Conservation (phyloP, 495 filamentous ascomycete genomes). For the Cercophora sp. region DNA sequence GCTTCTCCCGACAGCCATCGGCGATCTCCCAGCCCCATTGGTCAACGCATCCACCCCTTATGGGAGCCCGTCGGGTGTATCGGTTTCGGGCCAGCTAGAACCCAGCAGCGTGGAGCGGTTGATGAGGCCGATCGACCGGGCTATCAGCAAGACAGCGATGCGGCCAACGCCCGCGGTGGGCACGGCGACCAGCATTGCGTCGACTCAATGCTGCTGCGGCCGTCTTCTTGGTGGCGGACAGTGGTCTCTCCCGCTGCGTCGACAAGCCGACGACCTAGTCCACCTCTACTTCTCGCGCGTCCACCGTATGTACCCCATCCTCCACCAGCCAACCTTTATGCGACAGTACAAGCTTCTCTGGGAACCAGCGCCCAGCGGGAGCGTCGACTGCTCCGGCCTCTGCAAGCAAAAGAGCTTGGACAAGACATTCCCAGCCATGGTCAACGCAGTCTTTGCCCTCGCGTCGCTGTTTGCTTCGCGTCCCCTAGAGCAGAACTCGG, state of each 20-base stretch:
- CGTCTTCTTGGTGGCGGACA: neutral
- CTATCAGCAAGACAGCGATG: neutral
- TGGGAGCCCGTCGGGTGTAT: no score
- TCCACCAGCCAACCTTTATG: conserved; percentile 7
- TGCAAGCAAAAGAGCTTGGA: neutral
- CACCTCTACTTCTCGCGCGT: conserved; percentile 2
- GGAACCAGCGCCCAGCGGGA: neutral
- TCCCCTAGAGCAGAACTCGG: neutral
- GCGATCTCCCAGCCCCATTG: no score
- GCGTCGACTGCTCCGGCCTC: neutral
- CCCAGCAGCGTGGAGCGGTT: neutral
- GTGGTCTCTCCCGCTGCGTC: conserved; percentile 1
- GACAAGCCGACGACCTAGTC: conserved; percentile 4
- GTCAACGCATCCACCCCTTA: no score
- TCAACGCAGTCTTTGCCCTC: conserved; percentile 6
- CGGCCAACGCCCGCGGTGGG: neutral
- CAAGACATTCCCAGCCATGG: conserved; percentile 4
- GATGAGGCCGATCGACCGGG: neutral
- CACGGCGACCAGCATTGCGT: no score
- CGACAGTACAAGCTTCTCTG: neutral
- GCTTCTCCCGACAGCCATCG: no score
- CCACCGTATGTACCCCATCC: conserved; percentile 3
- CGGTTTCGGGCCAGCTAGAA: neutral
- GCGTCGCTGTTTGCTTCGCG: neutral
- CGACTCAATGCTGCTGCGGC: no score